phyloP scores from a whole-genome alignment of 805 yeast genomes.

The Lipomyces sp. region DNA sequence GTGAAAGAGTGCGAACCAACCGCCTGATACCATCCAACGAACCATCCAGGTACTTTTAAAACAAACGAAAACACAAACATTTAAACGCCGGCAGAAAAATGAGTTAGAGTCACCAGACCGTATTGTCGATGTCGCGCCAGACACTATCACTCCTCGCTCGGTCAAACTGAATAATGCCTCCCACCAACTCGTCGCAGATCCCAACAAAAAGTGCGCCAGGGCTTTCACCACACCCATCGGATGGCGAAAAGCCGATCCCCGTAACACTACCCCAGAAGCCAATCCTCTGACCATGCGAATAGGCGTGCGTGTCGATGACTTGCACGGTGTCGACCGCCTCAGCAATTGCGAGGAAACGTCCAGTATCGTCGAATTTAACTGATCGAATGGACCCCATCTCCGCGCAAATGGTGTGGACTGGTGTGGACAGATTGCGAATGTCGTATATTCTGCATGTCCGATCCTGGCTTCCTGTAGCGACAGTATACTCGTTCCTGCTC shows the following conservation, averaged over 20 bases:
- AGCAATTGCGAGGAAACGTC: constrained; percentile 51
- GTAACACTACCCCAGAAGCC: constrained; percentile 58
- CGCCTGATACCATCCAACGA: too few relatives aligned
- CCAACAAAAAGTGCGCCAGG: constrained; percentile 49
- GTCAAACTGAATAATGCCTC: constrained; percentile 54
- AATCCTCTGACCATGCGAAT: constrained; percentile 44
- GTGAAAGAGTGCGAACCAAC: too few relatives aligned
- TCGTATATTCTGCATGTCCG: constrained; percentile 49
- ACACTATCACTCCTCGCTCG: constrained; percentile 1
- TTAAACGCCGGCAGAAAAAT: too few relatives aligned
- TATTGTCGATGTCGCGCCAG: neutral
- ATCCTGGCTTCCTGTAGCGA: constrained; percentile 62
- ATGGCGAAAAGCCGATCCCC: constrained; percentile 46
- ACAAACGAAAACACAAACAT: too few relatives aligned
- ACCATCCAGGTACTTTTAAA: too few relatives aligned
- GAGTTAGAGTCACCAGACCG: neutral
- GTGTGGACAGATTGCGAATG: constrained; percentile 37
- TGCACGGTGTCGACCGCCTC: constrained; percentile 61
- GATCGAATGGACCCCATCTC: constrained; percentile 51
- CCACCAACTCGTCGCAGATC: constrained; percentile 52
- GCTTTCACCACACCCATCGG: constrained; percentile 5
- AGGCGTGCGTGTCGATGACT: constrained; percentile 40
- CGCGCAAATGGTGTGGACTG: constrained; percentile 39
- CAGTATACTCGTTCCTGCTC: constrained; percentile 44
- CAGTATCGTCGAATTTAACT: constrained; percentile 48